Evolutionary conservation across 2,329 filamentous ascomycete genomes (phyloP), one percentile per base, ranked within the genome.

Genomic region (Ascomycota sp.): DNA sequence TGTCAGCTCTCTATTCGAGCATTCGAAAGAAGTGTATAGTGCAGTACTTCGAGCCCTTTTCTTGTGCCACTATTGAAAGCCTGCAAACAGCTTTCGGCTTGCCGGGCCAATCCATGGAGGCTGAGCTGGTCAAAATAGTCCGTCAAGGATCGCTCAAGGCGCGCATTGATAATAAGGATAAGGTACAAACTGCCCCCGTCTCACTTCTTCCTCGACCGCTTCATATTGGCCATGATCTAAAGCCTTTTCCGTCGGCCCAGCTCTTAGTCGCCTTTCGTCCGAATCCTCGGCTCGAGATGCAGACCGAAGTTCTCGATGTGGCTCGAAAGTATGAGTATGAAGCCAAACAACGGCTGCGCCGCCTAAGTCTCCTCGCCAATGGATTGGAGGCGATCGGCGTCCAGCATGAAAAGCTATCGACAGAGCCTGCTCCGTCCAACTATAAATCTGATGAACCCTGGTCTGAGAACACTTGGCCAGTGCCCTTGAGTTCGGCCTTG

Each of bases 21-120:
- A 83, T 98, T 40, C 72, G 89, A 34, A 78, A 67, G 43, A 94
- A 94, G 57, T 86, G 85, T 43, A 94, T 98, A 34, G 69, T 85
- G 17, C 81, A 93, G 45, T 95, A 94, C 53, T 77, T 93, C 42
- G 65, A 81, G 17, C 85, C 89, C 0, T 98, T 92, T 51, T 91
- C 77, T 25, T 75, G 75, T 39, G 82, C 94, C 36, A 85, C 78
- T 0, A 60, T 95, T 4, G 65, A 75, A 13, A 82, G 72, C 35
- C 69, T 98, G 59, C 71, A 78, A 7, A 60, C 65, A 23, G 75
- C 80, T 2, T 95, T 98, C 50, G 72, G 70, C 0, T 56, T 62
- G 3, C 57, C 68, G 1, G 66, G 65, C 4, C 55, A 63, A 36
- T 62, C 66, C 4, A 71, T 86, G 28, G 73, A 83, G 42, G 56